phyloP scores from a whole-genome alignment of 2,329 filamentous ascomycete species.

The Colletotrichum sidae region DNA sequence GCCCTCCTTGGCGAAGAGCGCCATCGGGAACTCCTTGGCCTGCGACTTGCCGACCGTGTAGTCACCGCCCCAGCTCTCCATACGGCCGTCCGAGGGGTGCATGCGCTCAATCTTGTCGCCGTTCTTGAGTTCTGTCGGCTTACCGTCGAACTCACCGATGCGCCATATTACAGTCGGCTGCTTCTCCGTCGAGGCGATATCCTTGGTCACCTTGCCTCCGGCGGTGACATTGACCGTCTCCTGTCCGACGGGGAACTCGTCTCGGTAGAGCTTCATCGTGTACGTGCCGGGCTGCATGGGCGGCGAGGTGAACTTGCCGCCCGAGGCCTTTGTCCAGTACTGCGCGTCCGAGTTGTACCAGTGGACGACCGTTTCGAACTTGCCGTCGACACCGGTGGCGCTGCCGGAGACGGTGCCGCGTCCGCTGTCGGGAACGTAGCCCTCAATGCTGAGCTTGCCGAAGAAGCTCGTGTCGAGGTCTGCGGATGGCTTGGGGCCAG shows the following conservation, averaged over 20 bases:
- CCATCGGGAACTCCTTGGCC: slow-evolving; percentile 66
- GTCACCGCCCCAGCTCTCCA: slow-evolving; percentile 63
- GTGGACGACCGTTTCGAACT: slow-evolving; percentile 65
- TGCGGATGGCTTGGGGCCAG: slow-evolving; percentile 55
- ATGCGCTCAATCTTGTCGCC: slow-evolving; percentile 68
- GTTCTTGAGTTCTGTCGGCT: slow-evolving; percentile 67
- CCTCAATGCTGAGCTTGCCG: slow-evolving; percentile 60
- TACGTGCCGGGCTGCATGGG: slow-evolving; percentile 71
- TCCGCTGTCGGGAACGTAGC: slow-evolving; percentile 60
- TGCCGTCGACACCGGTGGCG: slow-evolving; percentile 60
- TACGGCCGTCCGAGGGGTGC: slow-evolving; percentile 67
- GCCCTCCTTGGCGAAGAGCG: slow-evolving; percentile 63
- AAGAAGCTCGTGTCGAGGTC: slow-evolving; percentile 67
- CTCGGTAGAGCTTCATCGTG: slow-evolving; percentile 69
- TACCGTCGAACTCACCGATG: slow-evolving; percentile 69
- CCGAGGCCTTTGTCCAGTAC: slow-evolving; percentile 66
- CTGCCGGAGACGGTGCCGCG: slow-evolving; percentile 66
- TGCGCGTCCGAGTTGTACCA: slow-evolving; percentile 68
- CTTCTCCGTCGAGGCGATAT: slow-evolving; percentile 57
- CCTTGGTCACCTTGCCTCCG: slow-evolving; percentile 57
- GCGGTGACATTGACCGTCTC: slow-evolving; percentile 58
- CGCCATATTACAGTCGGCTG: slow-evolving; percentile 60
- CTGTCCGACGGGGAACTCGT: slow-evolving; percentile 63
- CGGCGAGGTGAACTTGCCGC: slow-evolving; percentile 64
- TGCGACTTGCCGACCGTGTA: slow-evolving; percentile 64